Conservation (phyloP, 2,329 filamentous ascomycete genomes). For the Lasiodiplodia theobromae region DNA sequence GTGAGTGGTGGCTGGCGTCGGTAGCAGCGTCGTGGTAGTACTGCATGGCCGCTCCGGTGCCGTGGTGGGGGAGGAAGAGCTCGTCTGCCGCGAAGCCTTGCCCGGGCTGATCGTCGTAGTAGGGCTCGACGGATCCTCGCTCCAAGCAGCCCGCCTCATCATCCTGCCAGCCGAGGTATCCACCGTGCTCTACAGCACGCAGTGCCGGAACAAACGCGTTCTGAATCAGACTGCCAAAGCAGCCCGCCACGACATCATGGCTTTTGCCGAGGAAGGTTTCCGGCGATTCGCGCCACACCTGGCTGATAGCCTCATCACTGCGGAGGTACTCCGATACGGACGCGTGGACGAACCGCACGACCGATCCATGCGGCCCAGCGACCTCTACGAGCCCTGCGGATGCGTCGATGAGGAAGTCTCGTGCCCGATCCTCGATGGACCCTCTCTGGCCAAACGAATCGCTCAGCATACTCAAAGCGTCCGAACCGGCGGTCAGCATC, state of each 20-base stretch:
- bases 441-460: not conserved
- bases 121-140: not conserved
- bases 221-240: not conserved
- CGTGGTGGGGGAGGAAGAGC: not conserved
- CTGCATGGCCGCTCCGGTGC: not conserved
- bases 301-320: not conserved
- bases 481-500: not conserved
- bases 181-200: not conserved
- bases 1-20: not conserved
- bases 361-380: not conserved
- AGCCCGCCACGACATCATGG: not conserved
- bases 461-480: not conserved
- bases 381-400: conserved; percentile 4
- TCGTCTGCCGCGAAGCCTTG: not conserved
- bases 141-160: not conserved
- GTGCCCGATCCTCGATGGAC: not conserved
- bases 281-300: conserved; percentile 3
- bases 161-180: not conserved
- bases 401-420: not conserved
- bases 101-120: not conserved
- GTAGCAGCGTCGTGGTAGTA: not conserved
- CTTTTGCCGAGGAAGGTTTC: not conserved
- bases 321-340: not conserved
- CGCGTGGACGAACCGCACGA: not conserved
- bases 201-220: not conserved